phyloP scores from a whole-genome alignment of 192 early-diverging fungal species.

The Haplosporangium gracile region DNA sequence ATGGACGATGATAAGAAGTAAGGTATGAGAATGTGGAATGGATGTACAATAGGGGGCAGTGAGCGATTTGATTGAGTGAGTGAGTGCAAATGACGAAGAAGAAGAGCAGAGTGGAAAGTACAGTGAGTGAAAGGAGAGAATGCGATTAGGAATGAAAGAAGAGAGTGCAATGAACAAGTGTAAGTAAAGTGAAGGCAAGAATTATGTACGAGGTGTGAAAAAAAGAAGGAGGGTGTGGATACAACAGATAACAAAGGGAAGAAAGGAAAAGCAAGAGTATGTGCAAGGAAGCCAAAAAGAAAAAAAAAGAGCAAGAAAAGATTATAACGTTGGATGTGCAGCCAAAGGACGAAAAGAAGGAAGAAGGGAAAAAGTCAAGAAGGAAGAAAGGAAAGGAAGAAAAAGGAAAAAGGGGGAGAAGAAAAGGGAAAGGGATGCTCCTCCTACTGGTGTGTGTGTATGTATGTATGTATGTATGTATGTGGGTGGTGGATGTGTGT shows the following conservation, averaged over 20 bases:
- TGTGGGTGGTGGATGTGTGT: not conserved
- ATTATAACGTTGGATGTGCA: not conserved
- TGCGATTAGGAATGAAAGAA: not conserved
- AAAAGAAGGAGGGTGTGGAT: not conserved
- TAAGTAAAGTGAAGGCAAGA: not conserved
- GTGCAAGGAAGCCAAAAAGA: not conserved
- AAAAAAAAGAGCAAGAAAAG: not conserved
- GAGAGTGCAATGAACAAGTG: not conserved
- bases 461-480: not conserved
- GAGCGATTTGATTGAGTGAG: not conserved
- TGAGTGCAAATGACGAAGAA: not conserved
- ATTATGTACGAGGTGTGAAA: not conserved
- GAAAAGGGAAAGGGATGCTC: not conserved
- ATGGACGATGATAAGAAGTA: too few species aligned
- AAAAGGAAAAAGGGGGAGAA: not conserved
- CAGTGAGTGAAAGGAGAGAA: not conserved
- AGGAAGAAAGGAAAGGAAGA: not conserved
- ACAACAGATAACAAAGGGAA: not conserved
- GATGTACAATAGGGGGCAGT: not conserved
- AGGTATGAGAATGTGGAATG: not conserved
- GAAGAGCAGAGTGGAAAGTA: not conserved
- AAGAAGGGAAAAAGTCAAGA: slow-evolving; percentile 5
- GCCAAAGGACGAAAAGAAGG: slow-evolving; percentile 1
- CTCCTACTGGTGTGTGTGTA: not conserved
- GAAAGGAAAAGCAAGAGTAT: not conserved